Evolutionary conservation across 257 asterid species (phyloP), one percentile per base, ranked within the genome.

Genomic region (Solanum megistacrolobum): DNA sequence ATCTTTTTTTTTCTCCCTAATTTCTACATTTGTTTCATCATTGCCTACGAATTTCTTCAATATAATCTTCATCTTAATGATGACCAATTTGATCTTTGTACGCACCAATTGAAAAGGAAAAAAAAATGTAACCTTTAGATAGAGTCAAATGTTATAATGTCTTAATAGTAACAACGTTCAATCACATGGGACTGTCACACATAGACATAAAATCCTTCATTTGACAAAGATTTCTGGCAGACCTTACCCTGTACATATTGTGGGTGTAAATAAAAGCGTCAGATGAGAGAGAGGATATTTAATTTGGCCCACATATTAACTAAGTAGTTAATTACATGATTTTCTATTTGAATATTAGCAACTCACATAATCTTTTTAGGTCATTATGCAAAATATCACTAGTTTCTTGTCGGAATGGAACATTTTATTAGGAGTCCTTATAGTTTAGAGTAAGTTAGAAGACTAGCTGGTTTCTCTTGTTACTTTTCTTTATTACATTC

Each of bases 21-120:
- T 84, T 88, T 75, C 58, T 41, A 84, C 74, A 20, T 85, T 32
- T 55, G 85, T 86, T 83, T 88, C 82, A 85, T 75, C 88, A 88
- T 85, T 88, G 73, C 90, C 72, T 72, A 9, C 20, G 36, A 81
- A 48, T 82, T 81, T 82, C 86, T 52, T 52, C 69, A n/a, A 48
- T 20, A 27, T 27, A 79, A 55, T 75, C n/a, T 87, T 75, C 41
- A 52, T 69, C n/a, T 75, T 55, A 75, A 76, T 55, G 23, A 87
- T 87, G 88, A n/a, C 69, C 43, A 82, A 38, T 52, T 82, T 82
- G 86, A 29, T 82, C 29, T 18, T 48, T 21, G 31, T 46, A 8
- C 9, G 29, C 69, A 82, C 85, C 85, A 46, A 81, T 46, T 46
- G 68, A 29, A 29, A 81, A 29, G 43, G 38, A 0, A 4, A 35